Evolutionary conservation across 1,284 basidiomycete genomes (phyloP), one percentile per base, ranked within the genome.

Genomic region (Meira nashicola): DNA sequence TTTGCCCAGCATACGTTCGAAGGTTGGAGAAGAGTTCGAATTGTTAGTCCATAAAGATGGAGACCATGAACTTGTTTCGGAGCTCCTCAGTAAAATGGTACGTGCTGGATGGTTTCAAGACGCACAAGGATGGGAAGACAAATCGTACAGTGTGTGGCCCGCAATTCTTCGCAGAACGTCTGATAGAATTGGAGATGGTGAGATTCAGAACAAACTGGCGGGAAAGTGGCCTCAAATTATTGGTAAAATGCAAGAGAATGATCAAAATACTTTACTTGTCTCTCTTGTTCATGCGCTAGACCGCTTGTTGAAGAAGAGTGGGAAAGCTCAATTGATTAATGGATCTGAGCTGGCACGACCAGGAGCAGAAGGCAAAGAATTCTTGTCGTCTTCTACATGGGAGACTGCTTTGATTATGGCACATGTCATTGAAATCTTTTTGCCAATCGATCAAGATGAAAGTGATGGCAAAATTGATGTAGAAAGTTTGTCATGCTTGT

Each of bases 21-120:
- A 21, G 17, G 46, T 12, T 17, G 17, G 46, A 48, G 17, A 33
- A 3, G 28, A 48, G 21, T 2, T 48, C 12, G n/a, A 23, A 23
- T 3, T 12, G 12, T 5, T 25, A 12, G 23, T 48, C 17, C 46
- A 25, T 2, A 12, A 12, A 15, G 23, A 48, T 21, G 46, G 3
- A 8, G 17, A 23, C 46, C 46, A 12, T 33, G 3, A 9, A 2
- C 46, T 48, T 6, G 46, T 23, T 5, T 48, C 46, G 17, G 46
- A 14, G 6, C 2, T 48, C 7, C 3, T 48, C 12, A 14, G 12
- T 6, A 48, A 48, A 23, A 4, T 48, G 14, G 4, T 48, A 23
- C 46, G 46, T 48, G 25, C 17, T 5, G 46, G 46, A 48, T 48
- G 25, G 17, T 25, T 48, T n/a, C 17, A 48, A 23, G 46, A 48